Conservation (phyloP, 371 early-diverging fungal species). For the Capniomyces stellatus region DNA sequence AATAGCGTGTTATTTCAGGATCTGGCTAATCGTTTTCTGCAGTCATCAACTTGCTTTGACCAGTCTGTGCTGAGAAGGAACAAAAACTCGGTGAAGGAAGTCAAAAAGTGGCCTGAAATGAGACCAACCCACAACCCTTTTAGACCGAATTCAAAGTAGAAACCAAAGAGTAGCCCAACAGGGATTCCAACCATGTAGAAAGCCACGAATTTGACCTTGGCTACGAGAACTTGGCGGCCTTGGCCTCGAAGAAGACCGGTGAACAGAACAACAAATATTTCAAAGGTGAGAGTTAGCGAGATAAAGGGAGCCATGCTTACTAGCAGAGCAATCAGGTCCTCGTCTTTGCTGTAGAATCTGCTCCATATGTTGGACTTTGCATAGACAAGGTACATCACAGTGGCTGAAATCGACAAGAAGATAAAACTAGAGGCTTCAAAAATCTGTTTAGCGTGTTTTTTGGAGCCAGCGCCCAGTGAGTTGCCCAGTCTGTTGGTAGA, state of each 20-base stretch:
- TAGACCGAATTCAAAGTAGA: constrained; percentile 10
- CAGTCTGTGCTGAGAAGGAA: background rate
- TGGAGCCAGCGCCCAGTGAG: constrained; percentile 15
- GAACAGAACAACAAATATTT: constrained; percentile 19
- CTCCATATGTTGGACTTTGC: constrained; percentile 6
- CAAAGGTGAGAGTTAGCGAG: constrained; percentile 28
- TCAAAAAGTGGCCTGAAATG: constrained; percentile 9
- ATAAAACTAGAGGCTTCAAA: constrained; percentile 3
- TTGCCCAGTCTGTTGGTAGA: constrained; percentile 33
- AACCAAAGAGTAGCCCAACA: constrained; percentile 12
- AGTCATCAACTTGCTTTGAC: background rate
- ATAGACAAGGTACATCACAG: constrained; percentile 7
- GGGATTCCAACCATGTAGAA: constrained; percentile 22
- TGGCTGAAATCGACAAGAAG: constrained; percentile 4
- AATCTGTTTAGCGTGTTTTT: constrained; percentile 9
- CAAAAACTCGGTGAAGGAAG: constrained; percentile 9
- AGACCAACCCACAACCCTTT: constrained; percentile 23
- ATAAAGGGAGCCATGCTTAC: constrained; percentile 29
- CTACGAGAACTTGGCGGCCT: constrained; percentile 24
- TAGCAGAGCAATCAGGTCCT: constrained; percentile 23
- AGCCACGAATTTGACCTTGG: constrained; percentile 13
- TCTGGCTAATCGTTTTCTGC: background rate
- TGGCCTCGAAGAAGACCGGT: constrained; percentile 26
- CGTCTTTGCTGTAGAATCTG: constrained; percentile 21
- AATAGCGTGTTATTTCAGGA: too few species aligned